Percentiles rank a stretch among this genome's conserved stretches.
Evolutionary conservation across 208 protist genomes (phyloP).

Genomic region (Crithidia bombi): DNA sequence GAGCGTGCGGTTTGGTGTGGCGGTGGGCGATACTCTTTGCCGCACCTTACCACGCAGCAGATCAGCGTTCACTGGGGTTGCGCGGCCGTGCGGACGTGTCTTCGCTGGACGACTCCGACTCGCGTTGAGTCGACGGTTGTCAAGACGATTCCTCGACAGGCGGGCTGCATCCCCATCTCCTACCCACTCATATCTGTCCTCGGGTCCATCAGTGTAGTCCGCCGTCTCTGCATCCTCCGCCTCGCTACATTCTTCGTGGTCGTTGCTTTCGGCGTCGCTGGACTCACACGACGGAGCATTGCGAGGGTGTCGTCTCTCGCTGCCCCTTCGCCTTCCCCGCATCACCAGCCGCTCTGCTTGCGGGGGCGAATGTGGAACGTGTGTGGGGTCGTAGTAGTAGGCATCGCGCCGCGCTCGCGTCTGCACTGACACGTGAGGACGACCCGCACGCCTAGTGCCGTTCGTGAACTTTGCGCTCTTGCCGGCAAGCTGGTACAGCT

Average conservation of each 20-base stretch:
- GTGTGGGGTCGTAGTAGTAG: constrained; percentile 13
- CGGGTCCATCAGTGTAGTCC: too few relatives aligned
- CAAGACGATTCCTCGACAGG: too few relatives aligned
- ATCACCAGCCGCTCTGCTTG: neutral
- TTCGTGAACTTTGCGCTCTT: constrained; percentile 8
- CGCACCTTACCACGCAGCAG: neutral
- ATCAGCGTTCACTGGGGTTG: neutral
- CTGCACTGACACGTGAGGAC: neutral
- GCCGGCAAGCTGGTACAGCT: constrained; percentile 56
- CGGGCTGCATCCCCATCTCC: too few relatives aligned
- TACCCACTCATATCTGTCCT: too few relatives aligned
- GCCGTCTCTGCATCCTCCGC: too few relatives aligned
- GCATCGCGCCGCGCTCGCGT: constrained; percentile 5
- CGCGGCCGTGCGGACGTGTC: neutral
- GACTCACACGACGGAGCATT: too few relatives aligned
- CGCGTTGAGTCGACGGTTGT: neutral
- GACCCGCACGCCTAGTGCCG: neutral
- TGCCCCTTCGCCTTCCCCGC: neutral
- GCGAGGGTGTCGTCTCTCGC: neutral
- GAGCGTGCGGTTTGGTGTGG: constrained; percentile 25
- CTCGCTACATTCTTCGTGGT: too few relatives aligned
- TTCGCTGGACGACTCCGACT: neutral
- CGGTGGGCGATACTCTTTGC: neutral
- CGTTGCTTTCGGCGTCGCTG: too few relatives aligned
- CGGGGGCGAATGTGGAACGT: neutral